Conservation (phyloP, 805 yeast species). For the Wickerhamomyces bovis region DNA sequence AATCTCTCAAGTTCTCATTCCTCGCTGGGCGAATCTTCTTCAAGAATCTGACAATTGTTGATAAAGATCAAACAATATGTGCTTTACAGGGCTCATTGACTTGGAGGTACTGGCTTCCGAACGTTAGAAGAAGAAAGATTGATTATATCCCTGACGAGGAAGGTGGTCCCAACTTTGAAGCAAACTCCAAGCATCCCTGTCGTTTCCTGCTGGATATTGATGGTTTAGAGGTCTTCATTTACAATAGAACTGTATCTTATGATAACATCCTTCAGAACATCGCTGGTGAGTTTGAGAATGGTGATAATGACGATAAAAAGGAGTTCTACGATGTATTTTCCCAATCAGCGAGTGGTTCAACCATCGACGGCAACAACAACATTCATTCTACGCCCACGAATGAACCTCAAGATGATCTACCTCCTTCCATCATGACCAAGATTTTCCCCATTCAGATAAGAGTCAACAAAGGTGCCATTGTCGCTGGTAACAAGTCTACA, state of each 20-base stretch:
- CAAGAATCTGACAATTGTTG: slow-evolving; percentile 66
- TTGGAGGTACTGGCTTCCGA: slow-evolving; percentile 85
- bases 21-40: slow-evolving; percentile 80
- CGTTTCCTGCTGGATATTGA: slow-evolving; percentile 53
- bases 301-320: slow-evolving; percentile 11
- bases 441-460: slow-evolving; percentile 58
- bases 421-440: slow-evolving; percentile 20
- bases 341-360: slow-evolving; percentile 11
- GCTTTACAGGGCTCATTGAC: slow-evolving; percentile 69
- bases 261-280: slow-evolving; percentile 49
- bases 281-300: slow-evolving; percentile 13
- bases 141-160: slow-evolving; percentile 13
- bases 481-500: slow-evolving; percentile 75
- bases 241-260: slow-evolving; percentile 75
- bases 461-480: slow-evolving; percentile 62
- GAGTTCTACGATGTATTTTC: slow-evolving; percentile 9
- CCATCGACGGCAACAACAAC: slow-evolving; percentile 2
- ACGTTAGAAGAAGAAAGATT: slow-evolving; percentile 26
- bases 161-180: slow-evolving; percentile 18
- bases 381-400: background rate
- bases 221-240: slow-evolving; percentile 80
- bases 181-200: slow-evolving; percentile 48
- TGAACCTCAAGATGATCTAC: background rate
- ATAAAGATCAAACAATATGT: slow-evolving; percentile 67
- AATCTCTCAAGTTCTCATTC: slow-evolving; percentile 69